Base-by-base conservation (phyloP, 108 stramenopile species). In the Cyclotella distinguenda region DNA sequence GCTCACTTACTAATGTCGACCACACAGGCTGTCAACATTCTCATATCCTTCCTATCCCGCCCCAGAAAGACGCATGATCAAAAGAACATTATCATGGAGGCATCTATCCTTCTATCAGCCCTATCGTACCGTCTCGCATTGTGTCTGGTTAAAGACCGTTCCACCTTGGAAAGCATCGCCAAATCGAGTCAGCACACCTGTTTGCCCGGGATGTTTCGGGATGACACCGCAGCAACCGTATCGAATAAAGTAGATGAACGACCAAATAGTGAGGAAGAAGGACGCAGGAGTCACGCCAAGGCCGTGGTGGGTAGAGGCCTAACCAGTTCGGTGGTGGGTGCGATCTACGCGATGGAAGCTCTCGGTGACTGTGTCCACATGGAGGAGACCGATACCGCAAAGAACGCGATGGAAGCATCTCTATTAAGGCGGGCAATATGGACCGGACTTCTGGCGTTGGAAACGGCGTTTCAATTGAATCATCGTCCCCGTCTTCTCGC, bases 301-400 rank as follows among this genome's bases (percentile, higher is more conserved):
- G 66, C 74, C 19, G 60, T 66, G 21, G 60, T 65, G 44, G 74
- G 66, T 16, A 60, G 65, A 25, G 74, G 60, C 12, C 22, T 74
- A 46, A 66, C 74, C 4, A 74, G 74, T 47, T 65, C 45, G 55
- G 74, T 74, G 1, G 59, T 74, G 57, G 74, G 74, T 40, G 60
- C 74, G 23, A 23, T 74, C 46, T 52, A 40, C 28, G 70, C 70
- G 10, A 35, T 71, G 57, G 75, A 72, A 57, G 51, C 57, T 34
- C 33, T 77, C 30, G 75, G 64, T 19, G 64, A 59, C n/a, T 26
- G 16, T n/a, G 30, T 34, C 31, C 38, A 64, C 11, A 45, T 6
- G 13, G 6, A 35, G 31, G 35, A 36, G 33, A 21, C 3, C 3
- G 11, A 12, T n/a, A n/a, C 28, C 10, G 63, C 35, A 6, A 25